Evolutionary conservation across 345 rosid species (phyloP).

Genomic region (Bretschneidera sinensis): DNA sequence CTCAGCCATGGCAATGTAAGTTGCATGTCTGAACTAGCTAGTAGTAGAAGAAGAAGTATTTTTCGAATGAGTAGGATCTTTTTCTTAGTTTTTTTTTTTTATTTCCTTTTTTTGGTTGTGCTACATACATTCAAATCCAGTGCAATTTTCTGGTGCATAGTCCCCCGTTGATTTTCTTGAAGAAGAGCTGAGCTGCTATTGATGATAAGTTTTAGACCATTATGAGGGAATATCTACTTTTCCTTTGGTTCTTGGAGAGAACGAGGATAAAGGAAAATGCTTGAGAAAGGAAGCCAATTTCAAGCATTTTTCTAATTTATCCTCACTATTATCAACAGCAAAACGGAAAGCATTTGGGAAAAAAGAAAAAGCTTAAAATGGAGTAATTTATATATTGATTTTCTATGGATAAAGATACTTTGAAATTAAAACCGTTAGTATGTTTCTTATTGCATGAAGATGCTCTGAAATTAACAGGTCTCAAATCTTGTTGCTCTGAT

Average conservation of each 20-base stretch:
- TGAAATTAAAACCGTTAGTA: not conserved
- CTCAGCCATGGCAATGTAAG: conserved; percentile 48
- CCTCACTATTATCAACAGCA: not conserved
- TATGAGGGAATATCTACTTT: conserved; percentile 3
- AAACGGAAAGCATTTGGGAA: not conserved
- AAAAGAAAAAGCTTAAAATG: too few species aligned
- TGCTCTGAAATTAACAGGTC: not conserved
- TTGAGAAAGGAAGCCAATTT: conserved; percentile 5
- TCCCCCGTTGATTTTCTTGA: not conserved
- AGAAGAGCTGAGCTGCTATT: not conserved
- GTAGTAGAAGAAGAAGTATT: conserved; percentile 18
- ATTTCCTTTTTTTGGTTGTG: not conserved
- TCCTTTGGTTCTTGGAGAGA: conserved; percentile 1
- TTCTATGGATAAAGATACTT: not conserved
- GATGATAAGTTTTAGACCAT: not conserved
- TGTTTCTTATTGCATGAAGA: not conserved
- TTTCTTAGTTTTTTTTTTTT: conserved; percentile 13
- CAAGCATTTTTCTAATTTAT: conserved; percentile 3
- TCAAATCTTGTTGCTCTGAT: too few species aligned
- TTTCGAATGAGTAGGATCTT: conserved; percentile 28
- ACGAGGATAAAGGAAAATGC: not conserved
- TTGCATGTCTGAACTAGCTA: conserved; percentile 40
- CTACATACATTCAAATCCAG: conserved; percentile 11
- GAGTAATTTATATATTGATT: not conserved
- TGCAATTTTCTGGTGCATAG: conserved; percentile 17